These are phyloP conservation scores for Bathelium albidoporum DNA, from an alignment of 495 filamentous ascomycete species.

Conservation along the genomic window DNA sequence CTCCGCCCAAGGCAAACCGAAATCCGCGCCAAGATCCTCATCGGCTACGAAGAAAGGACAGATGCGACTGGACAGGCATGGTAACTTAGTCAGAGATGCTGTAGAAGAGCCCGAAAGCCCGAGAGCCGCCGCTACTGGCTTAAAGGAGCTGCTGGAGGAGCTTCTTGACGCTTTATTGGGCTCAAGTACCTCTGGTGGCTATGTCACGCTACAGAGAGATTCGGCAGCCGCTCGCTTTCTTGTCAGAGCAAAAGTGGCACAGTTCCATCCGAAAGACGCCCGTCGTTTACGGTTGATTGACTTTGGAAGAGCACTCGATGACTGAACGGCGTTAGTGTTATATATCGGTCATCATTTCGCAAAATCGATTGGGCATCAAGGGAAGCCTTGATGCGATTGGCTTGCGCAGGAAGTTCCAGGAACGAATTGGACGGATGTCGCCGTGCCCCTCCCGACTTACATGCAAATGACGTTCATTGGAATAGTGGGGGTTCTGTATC, in stretches of 20 bases:
- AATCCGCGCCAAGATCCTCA: constrained; percentile 37
- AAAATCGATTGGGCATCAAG: no score
- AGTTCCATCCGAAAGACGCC: constrained; percentile 79
- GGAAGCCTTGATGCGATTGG: no score
- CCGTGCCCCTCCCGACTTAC: no score
- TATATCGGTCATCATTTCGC: neutral
- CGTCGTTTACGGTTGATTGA: constrained; percentile 65
- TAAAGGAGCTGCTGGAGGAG: constrained; percentile 54
- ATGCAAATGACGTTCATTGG: no score
- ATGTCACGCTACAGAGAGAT: constrained; percentile 60
- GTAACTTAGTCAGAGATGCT: constrained; percentile 33
- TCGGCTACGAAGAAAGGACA: constrained; percentile 38
- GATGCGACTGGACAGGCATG: constrained; percentile 64
- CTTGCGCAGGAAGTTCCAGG: no score
- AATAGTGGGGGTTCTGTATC: no score
- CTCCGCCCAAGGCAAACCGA: constrained; percentile 58
- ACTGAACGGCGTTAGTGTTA: constrained; percentile 30
- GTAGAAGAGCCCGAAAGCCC: constrained; percentile 37
- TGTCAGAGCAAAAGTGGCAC: constrained; percentile 71
- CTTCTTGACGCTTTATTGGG: constrained; percentile 54
- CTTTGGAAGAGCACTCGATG: constrained; percentile 69
- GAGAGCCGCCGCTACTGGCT: constrained; percentile 53
- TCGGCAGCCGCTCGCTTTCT: constrained; percentile 76
- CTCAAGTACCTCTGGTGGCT: constrained; percentile 46
- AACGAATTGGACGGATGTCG: no score